Conservation (phyloP, 106 monocot genomes). For the Vanilla planifolia region DNA sequence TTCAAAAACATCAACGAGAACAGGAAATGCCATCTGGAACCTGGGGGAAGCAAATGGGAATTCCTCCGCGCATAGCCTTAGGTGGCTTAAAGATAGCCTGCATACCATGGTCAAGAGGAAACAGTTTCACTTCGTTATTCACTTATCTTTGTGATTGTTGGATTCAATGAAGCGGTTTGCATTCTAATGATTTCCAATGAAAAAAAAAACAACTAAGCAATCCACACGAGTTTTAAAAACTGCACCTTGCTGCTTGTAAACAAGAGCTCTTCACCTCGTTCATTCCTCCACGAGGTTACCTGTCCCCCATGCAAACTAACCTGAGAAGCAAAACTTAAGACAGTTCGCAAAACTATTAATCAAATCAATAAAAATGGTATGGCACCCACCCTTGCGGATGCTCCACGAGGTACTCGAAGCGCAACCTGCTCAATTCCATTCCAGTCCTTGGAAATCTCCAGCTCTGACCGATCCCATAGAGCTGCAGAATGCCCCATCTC, state of each 20-base stretch:
- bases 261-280: constrained; percentile 54
- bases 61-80: constrained; percentile 84
- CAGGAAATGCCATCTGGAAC: constrained; percentile 21
- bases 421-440: constrained; percentile 79
- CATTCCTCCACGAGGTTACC: constrained; percentile 69
- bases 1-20: too few relatives aligned
- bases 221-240: too few relatives aligned
- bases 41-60: constrained; percentile 81
- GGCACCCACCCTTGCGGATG: constrained; percentile 68
- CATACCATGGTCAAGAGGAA: not conserved
- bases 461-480: constrained; percentile 46
- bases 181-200: too few relatives aligned
- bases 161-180: too few relatives aligned
- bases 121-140: too few relatives aligned
- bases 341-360: too few relatives aligned
- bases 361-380: too few relatives aligned
- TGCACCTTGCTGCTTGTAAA: constrained; percentile 66
- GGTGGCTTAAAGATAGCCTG: constrained; percentile 73
- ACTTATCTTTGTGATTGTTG: too few relatives aligned
- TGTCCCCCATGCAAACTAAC: constrained; percentile 60
- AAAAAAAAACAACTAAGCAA: too few relatives aligned
- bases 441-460: constrained; percentile 68
- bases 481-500: constrained; percentile 59
- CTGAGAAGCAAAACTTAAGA: constrained; percentile 23
- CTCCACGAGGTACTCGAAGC: constrained; percentile 65